phyloP scores from a whole-genome alignment of 805 yeast genomes.

The Naumovozyma dairenensis region DNA sequence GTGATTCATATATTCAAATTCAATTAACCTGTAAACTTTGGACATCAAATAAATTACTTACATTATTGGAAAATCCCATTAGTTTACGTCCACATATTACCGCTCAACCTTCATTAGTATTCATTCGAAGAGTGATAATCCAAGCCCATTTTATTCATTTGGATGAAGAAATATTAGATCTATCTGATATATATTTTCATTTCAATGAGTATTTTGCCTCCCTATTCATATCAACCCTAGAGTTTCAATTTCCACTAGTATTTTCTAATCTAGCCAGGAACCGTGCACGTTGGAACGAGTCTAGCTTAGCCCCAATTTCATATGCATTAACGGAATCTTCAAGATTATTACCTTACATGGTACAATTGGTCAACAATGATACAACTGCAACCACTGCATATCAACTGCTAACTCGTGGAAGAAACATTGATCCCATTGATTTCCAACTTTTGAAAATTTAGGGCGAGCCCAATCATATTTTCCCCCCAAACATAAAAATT shows the following conservation, averaged over 20 bases:
- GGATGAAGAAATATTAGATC: not conserved
- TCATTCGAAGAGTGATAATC: slow-evolving; percentile 4
- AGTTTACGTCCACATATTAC: not conserved
- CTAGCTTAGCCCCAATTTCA: slow-evolving; percentile 21
- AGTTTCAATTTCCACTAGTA: slow-evolving; percentile 28
- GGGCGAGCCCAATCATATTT: too few relatives aligned
- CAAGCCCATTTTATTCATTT: slow-evolving; percentile 2
- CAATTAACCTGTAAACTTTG: slow-evolving; percentile 3
- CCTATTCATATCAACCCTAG: slow-evolving; percentile 26
- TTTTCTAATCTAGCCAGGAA: slow-evolving; percentile 22
- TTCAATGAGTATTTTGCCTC: slow-evolving; percentile 22
- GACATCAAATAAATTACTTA: slow-evolving; percentile 1
- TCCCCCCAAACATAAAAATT: too few relatives aligned
- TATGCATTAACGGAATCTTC: slow-evolving; percentile 18
- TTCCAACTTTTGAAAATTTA: too few relatives aligned
- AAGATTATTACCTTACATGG: slow-evolving; percentile 15
- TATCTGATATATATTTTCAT: slow-evolving; percentile 7
- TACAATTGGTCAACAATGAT: slow-evolving; percentile 13
- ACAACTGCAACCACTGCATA: slow-evolving; percentile 17
- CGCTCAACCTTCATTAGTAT: not conserved
- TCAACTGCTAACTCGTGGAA: slow-evolving; percentile 6
- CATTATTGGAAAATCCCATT: slow-evolving; percentile 1
- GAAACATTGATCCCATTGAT: not conserved
- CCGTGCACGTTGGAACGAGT: slow-evolving; percentile 14
- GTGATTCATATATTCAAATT: not conserved